Percentiles rank a stretch among this genome's conserved stretches.
Conservation (phyloP, 176 grass and related monocot genomes). For the Dendrocalamus sinicus region DNA sequence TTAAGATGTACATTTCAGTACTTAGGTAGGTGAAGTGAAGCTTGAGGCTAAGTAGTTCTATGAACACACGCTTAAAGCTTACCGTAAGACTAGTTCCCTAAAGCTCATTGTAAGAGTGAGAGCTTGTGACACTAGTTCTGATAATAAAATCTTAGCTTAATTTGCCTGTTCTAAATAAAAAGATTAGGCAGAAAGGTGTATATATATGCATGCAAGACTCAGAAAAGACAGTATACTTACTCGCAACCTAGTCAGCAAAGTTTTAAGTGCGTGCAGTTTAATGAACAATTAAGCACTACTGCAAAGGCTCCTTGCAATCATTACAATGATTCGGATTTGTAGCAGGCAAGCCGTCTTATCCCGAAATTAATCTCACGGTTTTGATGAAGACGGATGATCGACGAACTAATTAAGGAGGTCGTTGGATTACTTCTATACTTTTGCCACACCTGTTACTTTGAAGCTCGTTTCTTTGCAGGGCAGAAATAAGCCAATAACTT, state of each 20-base stretch:
- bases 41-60: constrained; percentile 11
- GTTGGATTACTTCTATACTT: background rate
- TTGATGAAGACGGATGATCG: too few relatives aligned
- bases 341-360: constrained; percentile 7
- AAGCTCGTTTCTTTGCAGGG: too few relatives aligned
- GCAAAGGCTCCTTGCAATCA: constrained; percentile 1
- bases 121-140: background rate
- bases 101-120: background rate
- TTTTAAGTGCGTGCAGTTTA: background rate
- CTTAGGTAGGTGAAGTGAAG: background rate
- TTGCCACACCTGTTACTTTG: background rate
- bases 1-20: constrained; percentile 3
- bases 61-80: background rate
- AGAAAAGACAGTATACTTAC: constrained; percentile 9
- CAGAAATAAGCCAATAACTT: too few relatives aligned
- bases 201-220: constrained; percentile 15
- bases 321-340: background rate
- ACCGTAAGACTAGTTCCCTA: background rate
- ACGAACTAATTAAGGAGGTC: background rate
- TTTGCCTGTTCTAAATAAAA: background rate
- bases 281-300: constrained; percentile 1
- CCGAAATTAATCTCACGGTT: too few relatives aligned
- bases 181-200: background rate
- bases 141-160: background rate
- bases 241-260: background rate